Evolutionary conservation across 257 asterid genomes (phyloP), one percentile per base, ranked within the genome.

Genomic region (Cordia subcordata): DNA sequence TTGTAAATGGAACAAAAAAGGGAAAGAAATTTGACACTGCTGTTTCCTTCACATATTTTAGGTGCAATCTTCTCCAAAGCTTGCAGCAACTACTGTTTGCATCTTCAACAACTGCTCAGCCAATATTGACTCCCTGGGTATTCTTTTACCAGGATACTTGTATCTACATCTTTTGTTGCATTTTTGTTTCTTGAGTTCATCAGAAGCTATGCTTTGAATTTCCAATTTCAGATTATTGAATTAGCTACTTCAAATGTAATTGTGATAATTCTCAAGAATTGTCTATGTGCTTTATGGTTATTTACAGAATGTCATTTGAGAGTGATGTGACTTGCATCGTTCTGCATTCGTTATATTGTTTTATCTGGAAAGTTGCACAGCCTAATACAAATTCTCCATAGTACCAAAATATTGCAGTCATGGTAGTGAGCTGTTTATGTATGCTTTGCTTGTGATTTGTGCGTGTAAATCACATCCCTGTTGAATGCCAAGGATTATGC

Each of bases 91-190:
- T 86, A 44, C 67, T 92, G 67, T 92, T 88, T 74, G 99, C 99
- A 68, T 92, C 99, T 40, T 92, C 99, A 19, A 88, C 99, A 72
- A 88, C 99, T 35, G 97, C 94, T 5, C 99, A 92, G 59, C 99
- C 96, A 32, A 92, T 92, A 67, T 70, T 92, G 65, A 84, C 99
- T 14, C 96, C 99, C 64, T 86, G 95, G 97, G 99, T 92, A 69
- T 47, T 27, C 60, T 63, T 27, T 40, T 55, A 46, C 4, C 33
- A 46, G 20, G 40, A 42, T 53, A 32, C n/a, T 46, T 42, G 33
- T 21, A 49, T 49, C 14, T 57, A 52, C 21, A 11, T 15, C 22
- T 49, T 32, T 53, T 15, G 11, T 61, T 49, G 62, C 8, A n/a
- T n/a, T n/a, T n/a, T n/a, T n/a, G n/a, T n/a, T n/a, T 54, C 21